Percentiles rank a stretch among this genome's conserved stretches.
phyloP scores from a whole-genome alignment of 2,329 filamentous ascomycete species.

The Herpotrichia juniperi region DNA sequence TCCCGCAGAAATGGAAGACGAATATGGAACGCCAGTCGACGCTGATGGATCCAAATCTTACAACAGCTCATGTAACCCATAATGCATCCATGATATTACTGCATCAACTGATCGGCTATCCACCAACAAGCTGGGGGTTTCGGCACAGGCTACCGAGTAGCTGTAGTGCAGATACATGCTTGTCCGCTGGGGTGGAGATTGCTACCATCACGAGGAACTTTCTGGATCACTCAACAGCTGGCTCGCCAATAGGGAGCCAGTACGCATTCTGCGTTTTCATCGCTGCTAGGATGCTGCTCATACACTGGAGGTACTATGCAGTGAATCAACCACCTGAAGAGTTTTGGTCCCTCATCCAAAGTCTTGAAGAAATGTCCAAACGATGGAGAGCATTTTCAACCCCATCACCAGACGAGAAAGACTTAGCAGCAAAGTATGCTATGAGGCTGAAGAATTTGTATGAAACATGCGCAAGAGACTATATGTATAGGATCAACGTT shows the following conservation, averaged over 20 bases:
- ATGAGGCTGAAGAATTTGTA: slow-evolving; percentile 16
- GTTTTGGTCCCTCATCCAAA: slow-evolving; percentile 24
- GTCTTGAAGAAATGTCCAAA: slow-evolving; percentile 22
- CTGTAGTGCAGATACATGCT: too few species aligned
- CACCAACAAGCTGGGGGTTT: too few species aligned
- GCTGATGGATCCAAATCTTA: slow-evolving; percentile 9
- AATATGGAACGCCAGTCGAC: slow-evolving; percentile 23
- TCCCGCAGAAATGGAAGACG: slow-evolving; percentile 26
- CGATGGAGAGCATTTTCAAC: slow-evolving; percentile 14
- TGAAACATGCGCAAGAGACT: slow-evolving; percentile 9
- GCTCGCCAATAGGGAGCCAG: slow-evolving; percentile 19
- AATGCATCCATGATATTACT: too few species aligned
- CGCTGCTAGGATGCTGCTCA: slow-evolving; percentile 22
- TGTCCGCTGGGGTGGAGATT: too few species aligned
- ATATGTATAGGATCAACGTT: slow-evolving; percentile 14
- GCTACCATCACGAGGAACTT: slow-evolving; percentile 11
- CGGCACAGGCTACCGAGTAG: too few species aligned
- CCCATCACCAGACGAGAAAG: neutral
- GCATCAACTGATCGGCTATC: too few species aligned
- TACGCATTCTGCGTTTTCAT: slow-evolving; percentile 26
- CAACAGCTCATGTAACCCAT: slow-evolving; percentile 15
- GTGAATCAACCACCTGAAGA: slow-evolving; percentile 14
- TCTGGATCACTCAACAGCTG: slow-evolving; percentile 15
- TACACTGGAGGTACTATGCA: slow-evolving; percentile 20
- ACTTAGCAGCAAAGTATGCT: slow-evolving; percentile 17